Conservation (phyloP, 2,329 filamentous ascomycete genomes). For the Exserohilum rostratum region DNA sequence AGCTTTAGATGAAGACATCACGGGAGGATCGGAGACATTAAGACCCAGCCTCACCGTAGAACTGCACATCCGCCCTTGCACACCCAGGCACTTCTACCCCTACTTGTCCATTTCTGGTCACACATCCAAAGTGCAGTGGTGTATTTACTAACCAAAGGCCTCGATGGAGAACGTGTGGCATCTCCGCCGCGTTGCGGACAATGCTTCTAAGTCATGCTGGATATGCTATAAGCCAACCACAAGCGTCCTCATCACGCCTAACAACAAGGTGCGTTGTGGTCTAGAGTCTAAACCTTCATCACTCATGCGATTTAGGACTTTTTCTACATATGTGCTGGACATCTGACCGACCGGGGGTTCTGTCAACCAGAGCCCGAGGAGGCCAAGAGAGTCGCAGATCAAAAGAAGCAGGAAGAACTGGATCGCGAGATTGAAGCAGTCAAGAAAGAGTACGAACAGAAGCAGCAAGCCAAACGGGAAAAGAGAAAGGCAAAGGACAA, state of each 20-base stretch:
- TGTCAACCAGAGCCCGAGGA: conserved; percentile 75
- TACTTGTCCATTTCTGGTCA: background rate
- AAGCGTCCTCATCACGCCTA: conserved; percentile 85
- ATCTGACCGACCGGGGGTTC: conserved; percentile 84
- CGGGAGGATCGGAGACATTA: background rate
- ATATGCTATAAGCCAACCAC: conserved; percentile 89
- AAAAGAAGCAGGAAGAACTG: conserved; percentile 59
- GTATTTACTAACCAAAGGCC: background rate
- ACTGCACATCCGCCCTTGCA: background rate
- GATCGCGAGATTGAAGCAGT: conserved; percentile 57
- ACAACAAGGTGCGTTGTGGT: conserved; percentile 72
- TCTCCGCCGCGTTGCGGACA: conserved; percentile 84
- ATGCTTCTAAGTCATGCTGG: conserved; percentile 82
- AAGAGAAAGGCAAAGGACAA: conserved; percentile 54
- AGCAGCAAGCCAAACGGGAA: conserved; percentile 64
- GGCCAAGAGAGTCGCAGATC: conserved; percentile 61
- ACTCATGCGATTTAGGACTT: conserved; percentile 65
- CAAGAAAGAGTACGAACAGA: conserved; percentile 58
- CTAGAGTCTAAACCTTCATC: background rate
- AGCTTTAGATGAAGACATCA: background rate
- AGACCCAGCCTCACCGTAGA: background rate
- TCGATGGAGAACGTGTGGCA: conserved; percentile 77
- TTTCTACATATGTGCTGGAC: conserved; percentile 86
- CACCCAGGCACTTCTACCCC: background rate
- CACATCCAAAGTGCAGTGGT: background rate